Evolutionary conservation across 176 grass and related monocot species (phyloP).

Genomic region (Aegilops umbellulata): DNA sequence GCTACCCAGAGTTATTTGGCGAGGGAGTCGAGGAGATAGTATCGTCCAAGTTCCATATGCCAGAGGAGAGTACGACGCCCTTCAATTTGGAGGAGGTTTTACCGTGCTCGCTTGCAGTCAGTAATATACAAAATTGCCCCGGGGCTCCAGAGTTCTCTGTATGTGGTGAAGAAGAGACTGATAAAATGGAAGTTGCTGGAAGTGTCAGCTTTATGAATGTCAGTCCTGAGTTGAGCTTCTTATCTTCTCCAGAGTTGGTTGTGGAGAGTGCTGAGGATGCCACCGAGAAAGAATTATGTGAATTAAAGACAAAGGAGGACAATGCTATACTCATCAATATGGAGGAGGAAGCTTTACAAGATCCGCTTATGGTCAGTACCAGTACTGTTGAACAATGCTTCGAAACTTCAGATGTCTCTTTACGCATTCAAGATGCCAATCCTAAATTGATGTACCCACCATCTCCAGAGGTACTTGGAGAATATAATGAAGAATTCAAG

Average conservation of each 20-base stretch:
- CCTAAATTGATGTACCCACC: not conserved
- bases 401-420: not conserved
- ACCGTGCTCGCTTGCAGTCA: not conserved
- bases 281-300: not conserved
- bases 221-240: constrained; percentile 7
- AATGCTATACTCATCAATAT: not conserved
- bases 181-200: constrained; percentile 7
- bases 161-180: not conserved
- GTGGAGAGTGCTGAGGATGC: not conserved
- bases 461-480: constrained; percentile 13
- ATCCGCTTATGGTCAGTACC: not conserved
- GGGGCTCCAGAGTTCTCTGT: not conserved
- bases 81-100: not conserved
- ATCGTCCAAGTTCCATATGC: constrained; percentile 1
- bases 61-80: not conserved
- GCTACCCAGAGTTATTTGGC: not conserved
- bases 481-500: not conserved
- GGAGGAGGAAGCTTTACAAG: not conserved
- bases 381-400: not conserved
- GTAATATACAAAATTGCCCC: not conserved
- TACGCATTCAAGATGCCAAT: not conserved
- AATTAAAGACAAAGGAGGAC: not conserved
- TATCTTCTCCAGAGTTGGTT: constrained; percentile 7
- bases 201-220: not conserved
- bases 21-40: not conserved